Evolutionary conservation across 345 rosid genomes (phyloP), one percentile per base, ranked within the genome.

Genomic region (Moringa oleifera): DNA sequence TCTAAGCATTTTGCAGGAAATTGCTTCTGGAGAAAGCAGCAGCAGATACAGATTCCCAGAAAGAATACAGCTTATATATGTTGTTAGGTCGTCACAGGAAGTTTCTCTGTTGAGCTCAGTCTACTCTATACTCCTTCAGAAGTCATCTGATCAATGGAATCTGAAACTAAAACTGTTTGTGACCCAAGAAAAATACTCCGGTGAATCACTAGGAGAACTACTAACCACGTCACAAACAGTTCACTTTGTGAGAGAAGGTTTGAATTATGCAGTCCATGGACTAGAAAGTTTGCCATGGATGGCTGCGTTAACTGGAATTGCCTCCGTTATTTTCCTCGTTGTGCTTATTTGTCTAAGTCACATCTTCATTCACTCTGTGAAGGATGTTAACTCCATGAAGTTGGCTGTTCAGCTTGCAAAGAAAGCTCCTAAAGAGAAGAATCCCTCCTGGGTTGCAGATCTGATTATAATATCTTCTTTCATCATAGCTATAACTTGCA

Each of bases 1-100:
- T 71, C 65, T 85, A 52, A 83, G 94, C 85, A 83, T 91, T 60
- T 67, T 91, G 56, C 87, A 82, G 52, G 96, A 91, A 61, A 67
- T 91, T 28, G 66, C 73, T 12, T 67, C 81, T 16, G 31, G 70
- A 18, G 64, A 73, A 58, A 68, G 68, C 66, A 71, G 67, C 58
- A 36, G 68, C 55, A 79, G 69, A 54, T 66, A 59, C 9, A 81
- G 63, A 71, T 56, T 80, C 28, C 83, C 89, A 5, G 59, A 64
- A 55, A 74, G 41, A 56, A 63, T 88, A 58, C 87, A 80, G 23
- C 91, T 91, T n/a, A 60, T 88, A 64, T 81, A 80, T 23, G 77
- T 57, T 2, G 80, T 77, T 36, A 88, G 76, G 81, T 75, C 71
- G 25, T 80, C 82, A 11, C 79, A 75, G 51, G 88, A 88, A 19